Base-by-base conservation (phyloP, 108 stramenopile genomes). In the Skeletonema tropicum region DNA sequence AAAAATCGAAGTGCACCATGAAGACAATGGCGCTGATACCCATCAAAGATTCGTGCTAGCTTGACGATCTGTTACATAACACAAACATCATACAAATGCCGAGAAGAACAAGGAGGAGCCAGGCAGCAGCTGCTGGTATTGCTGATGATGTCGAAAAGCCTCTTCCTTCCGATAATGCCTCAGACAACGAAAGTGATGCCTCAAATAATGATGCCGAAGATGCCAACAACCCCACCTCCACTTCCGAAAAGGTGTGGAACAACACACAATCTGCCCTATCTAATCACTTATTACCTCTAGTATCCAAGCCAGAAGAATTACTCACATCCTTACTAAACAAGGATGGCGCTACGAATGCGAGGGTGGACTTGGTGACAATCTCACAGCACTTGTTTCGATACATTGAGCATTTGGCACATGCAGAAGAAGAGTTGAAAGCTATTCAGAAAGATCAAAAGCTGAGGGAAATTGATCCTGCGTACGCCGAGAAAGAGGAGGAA, bases 391-490 rank as follows among this genome's bases (percentile, higher is more conserved):
- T 76, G 36, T 76, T 76, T 52, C 61, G 76, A 6, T 52, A 55
- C 45, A 64, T 76, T 41, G 76, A 76, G 31, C 70, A 55, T 9
- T 57, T 76, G 70, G 76, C 76, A 19, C 23, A n/a, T 35, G 35
- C 71, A 30, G 76, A 76, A 14, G 70, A 52, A 17, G 48, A 64
- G 31, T 52, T 76, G 36, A 67, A 32, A 23, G 57, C 48, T 14
- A 17, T 58, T n/a, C 65, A 55, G 30, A 64, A 57, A 9, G 19
- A 61, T 17, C n/a, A 59, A 13, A 23, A 61, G 9, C 25, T 30
- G 13, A 59, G 13, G 25, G 62, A 26, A 30, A 3, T 5, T 13
- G 63, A 38, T 33, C 26, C 5, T 5, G 15, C 23, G 13, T 17
- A 10, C 31, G 29, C 14, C 0, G 58, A 45, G n/a, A 52, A 55